Conservation (phyloP, 2,329 filamentous ascomycete species). For the Talaromyces sp. region DNA sequence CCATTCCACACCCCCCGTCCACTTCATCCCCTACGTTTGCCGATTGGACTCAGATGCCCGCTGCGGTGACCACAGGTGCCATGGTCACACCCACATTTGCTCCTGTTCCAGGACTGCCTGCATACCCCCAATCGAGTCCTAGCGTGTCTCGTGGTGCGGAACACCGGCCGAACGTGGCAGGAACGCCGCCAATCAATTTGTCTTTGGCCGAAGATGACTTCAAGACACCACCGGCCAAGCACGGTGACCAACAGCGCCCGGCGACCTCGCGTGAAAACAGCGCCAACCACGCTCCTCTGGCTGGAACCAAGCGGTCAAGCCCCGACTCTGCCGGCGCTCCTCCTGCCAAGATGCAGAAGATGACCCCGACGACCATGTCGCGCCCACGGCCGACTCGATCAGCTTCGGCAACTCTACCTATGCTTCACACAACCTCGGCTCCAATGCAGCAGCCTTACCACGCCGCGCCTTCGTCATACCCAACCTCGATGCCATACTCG, state of each 20-base stretch:
- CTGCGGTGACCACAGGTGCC: slow-evolving; percentile 18
- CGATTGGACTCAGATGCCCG: slow-evolving; percentile 34
- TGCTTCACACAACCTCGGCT: slow-evolving; percentile 21
- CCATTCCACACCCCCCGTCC: slow-evolving; percentile 25
- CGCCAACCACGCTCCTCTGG: slow-evolving; percentile 16
- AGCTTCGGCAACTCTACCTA: slow-evolving; percentile 21
- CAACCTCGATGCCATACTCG: slow-evolving; percentile 46
- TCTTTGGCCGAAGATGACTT: slow-evolving; percentile 55
- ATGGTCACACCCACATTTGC: slow-evolving; percentile 18
- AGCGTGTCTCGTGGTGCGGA: slow-evolving; percentile 36
- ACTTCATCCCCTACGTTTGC: slow-evolving; percentile 19
- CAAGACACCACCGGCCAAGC: slow-evolving; percentile 29
- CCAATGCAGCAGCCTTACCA: slow-evolving; percentile 25
- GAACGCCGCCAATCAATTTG: slow-evolving; percentile 51
- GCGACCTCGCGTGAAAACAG: slow-evolving; percentile 14
- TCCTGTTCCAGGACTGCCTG: slow-evolving; percentile 20
- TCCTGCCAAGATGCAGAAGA: slow-evolving; percentile 36
- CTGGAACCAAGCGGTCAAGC: slow-evolving; percentile 21
- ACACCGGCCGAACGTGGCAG: slow-evolving; percentile 30
- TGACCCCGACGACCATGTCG: slow-evolving; percentile 26
- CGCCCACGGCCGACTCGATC: slow-evolving; percentile 28
- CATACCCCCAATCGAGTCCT: slow-evolving; percentile 52
- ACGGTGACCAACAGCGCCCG: slow-evolving; percentile 13
- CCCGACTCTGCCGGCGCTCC: slow-evolving; percentile 26
- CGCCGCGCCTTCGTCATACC: slow-evolving; percentile 43